phyloP scores from a whole-genome alignment of 352 stramenopile species.

The Phytophthora melonis region DNA sequence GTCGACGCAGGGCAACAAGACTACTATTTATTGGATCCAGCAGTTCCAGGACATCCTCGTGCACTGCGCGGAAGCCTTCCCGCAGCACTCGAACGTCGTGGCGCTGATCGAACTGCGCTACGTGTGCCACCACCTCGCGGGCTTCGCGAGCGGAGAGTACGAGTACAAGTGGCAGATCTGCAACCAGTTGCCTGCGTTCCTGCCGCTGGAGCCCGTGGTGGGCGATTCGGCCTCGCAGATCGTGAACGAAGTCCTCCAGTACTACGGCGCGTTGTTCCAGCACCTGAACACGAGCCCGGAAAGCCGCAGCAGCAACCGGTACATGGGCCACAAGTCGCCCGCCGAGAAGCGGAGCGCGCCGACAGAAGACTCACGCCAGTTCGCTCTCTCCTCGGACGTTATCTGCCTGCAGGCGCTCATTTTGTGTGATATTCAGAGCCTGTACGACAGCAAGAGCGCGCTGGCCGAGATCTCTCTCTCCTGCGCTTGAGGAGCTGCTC shows the following conservation, averaged over 20 bases:
- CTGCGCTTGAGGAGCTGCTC: constrained; percentile 72
- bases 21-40: constrained; percentile 80
- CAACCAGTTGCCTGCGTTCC: constrained; percentile 63
- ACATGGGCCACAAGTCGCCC: constrained; percentile 37
- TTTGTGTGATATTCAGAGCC: constrained; percentile 82
- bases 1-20: constrained; percentile 55
- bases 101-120: constrained; percentile 85
- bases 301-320: constrained; percentile 51
- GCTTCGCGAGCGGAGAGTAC: constrained; percentile 63
- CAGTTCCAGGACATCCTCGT: constrained; percentile 81
- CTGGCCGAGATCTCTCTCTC: constrained; percentile 69
- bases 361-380: constrained; percentile 31
- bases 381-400: constrained; percentile 60
- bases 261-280: constrained; percentile 74
- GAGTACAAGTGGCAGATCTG: constrained; percentile 84
- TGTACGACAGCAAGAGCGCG: constrained; percentile 83
- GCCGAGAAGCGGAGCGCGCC: constrained; percentile 10
- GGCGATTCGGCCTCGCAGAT: constrained; percentile 68
- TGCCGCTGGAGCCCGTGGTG: constrained; percentile 56
- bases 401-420: constrained; percentile 74
- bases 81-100: constrained; percentile 68
- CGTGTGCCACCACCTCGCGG: constrained; percentile 81
- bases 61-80: constrained; percentile 76
- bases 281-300: constrained; percentile 69
- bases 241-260: constrained; percentile 81